A percentile compares a stretch with the other conserved stretches of the same genome.
These are phyloP conservation scores for Paxillus involutus DNA, from an alignment of 768 basidiomycete genomes.

Conservation along the genomic window DNA sequence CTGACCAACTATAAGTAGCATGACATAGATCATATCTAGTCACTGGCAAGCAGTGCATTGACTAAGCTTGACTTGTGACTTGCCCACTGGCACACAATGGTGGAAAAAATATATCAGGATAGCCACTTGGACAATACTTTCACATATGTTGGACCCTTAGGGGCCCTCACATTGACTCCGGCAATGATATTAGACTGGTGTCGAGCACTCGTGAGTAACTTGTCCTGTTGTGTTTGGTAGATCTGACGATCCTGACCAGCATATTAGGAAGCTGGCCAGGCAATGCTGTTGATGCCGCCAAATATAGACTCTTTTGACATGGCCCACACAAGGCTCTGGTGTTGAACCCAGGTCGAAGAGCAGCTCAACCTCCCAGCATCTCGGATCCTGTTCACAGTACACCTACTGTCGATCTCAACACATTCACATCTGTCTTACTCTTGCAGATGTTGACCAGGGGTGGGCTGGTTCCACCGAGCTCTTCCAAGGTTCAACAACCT, in stretches of 20 bases:
- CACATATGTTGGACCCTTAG: too few species aligned
- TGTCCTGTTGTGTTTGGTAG: too few species aligned
- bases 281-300: background rate
- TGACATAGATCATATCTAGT: too few species aligned
- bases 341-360: background rate
- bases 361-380: background rate
- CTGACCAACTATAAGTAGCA: too few species aligned
- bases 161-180: background rate
- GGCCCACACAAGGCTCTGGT: background rate
- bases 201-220: too few species aligned
- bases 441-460: constrained; percentile 3
- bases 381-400: background rate
- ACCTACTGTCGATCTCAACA: background rate
- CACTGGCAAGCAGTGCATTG: too few species aligned
- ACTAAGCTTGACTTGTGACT: too few species aligned
- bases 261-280: constrained; percentile 5
- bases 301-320: constrained; percentile 7
- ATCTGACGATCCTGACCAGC: background rate
- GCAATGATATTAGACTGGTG: constrained; percentile 1
- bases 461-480: background rate
- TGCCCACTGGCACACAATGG: too few species aligned
- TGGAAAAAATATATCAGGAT: too few species aligned
- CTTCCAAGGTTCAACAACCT: background rate
- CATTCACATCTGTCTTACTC: constrained; percentile 1
- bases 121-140: too few species aligned